A percentile compares a stretch with the other conserved stretches of the same genome.
phyloP scores from a whole-genome alignment of 2,329 filamentous ascomycete species.

The Alternaria brassicicola region DNA sequence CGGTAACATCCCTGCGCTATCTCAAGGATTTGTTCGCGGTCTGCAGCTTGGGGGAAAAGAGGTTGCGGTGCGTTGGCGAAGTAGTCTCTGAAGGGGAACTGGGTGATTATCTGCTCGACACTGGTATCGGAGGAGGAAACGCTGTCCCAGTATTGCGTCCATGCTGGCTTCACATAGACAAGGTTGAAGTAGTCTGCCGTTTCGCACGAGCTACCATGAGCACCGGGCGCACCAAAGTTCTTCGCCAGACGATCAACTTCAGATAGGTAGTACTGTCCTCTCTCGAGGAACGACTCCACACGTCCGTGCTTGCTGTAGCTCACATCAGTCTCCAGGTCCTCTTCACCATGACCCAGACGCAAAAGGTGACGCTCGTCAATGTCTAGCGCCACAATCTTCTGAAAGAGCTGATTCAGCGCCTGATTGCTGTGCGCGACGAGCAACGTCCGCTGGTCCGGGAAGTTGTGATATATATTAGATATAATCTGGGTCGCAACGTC shows the following conservation, averaged over 20 bases:
- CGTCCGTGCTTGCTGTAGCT: constrained; percentile 94
- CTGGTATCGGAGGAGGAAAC: constrained; percentile 63
- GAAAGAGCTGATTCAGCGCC: constrained; percentile 94
- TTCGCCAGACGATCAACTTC: constrained; percentile 87
- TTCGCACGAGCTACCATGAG: constrained; percentile 95
- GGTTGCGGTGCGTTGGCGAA: constrained; percentile 88
- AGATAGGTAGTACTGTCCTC: constrained; percentile 75
- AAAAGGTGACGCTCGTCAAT: constrained; percentile 95
- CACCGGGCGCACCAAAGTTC: constrained; percentile 85
- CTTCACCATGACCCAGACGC: constrained; percentile 91
- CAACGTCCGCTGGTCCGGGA: constrained; percentile 87
- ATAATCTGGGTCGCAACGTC: constrained; percentile 98
- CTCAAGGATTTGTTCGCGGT: constrained; percentile 73
- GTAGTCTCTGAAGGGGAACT: constrained; percentile 87
- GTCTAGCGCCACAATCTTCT: constrained; percentile 94
- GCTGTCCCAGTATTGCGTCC: constrained; percentile 80
- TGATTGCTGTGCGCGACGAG: constrained; percentile 97
- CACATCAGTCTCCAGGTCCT: constrained; percentile 83
- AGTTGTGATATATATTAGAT: constrained; percentile 98
- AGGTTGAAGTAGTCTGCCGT: constrained; percentile 96
- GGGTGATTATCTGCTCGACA: constrained; percentile 67
- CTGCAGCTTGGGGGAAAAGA: constrained; percentile 72
- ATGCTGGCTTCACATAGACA: constrained; percentile 86
- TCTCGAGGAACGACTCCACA: constrained; percentile 93
- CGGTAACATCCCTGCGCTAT: constrained; percentile 83